Conservation (phyloP, 2,329 filamentous ascomycete genomes). For the Cercospora berteroae region DNA sequence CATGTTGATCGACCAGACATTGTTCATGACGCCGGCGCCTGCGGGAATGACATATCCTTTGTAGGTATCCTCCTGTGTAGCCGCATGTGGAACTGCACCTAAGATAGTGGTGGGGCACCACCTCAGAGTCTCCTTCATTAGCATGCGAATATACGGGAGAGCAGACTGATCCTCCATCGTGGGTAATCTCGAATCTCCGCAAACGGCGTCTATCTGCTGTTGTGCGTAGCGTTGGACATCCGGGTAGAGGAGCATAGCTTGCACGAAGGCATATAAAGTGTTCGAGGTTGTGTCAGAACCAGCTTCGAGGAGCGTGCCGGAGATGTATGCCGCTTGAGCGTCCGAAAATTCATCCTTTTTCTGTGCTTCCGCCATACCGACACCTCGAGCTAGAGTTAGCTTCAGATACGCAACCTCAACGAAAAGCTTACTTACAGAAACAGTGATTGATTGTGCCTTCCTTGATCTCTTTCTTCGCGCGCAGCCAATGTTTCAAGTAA, state of each 20-base stretch:
- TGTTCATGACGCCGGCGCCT: constrained; percentile 29
- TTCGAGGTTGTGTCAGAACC: constrained; percentile 44
- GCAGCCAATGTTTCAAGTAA: constrained; percentile 27
- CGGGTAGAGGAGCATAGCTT: constrained; percentile 31
- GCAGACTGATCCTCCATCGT: constrained; percentile 22
- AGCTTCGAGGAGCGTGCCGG: constrained; percentile 39
- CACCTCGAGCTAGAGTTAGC: background rate
- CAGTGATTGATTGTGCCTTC: constrained; percentile 28
- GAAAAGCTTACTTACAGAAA: constrained; percentile 17
- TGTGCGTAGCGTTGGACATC: constrained; percentile 24
- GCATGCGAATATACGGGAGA: constrained; percentile 22
- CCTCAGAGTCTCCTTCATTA: constrained; percentile 27
- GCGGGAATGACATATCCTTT: constrained; percentile 30
- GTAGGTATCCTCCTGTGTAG: constrained; percentile 30
- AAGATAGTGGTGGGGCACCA: constrained; percentile 24
- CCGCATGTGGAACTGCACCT: constrained; percentile 29
- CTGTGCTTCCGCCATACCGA: constrained; percentile 28
- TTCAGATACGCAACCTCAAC: no score
- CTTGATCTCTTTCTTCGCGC: constrained; percentile 24
- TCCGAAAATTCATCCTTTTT: constrained; percentile 30
- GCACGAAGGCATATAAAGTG: constrained; percentile 39
- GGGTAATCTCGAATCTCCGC: constrained; percentile 22
- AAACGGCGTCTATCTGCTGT: constrained; percentile 27
- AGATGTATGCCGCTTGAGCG: constrained; percentile 36
- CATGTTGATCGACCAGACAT: constrained; percentile 31